These are phyloP conservation scores for Pinus albicaulis DNA, from an alignment of 75 land plant species.

Conservation along the genomic window DNA sequence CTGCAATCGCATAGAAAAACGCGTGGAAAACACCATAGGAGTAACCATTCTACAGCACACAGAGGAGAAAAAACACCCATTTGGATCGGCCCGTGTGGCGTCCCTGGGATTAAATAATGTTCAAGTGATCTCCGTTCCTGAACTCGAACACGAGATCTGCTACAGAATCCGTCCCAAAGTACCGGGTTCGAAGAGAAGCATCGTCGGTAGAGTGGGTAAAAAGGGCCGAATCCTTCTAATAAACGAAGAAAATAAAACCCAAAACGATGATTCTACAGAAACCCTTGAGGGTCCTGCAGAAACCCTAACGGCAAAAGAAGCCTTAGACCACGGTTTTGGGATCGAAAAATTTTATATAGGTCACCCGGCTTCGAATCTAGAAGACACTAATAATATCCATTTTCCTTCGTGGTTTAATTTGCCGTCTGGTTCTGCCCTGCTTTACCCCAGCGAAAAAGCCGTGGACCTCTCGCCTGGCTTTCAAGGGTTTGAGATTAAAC, in stretches of 20 bases:
- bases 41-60: conserved; percentile 88
- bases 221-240: not conserved
- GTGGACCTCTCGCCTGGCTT: conserved; percentile 26
- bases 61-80: conserved; percentile 70
- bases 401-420: conserved; percentile 30
- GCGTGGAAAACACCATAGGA: conserved; percentile 36
- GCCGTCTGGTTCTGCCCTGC: conserved; percentile 63
- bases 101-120: conserved; percentile 69
- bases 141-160: conserved; percentile 34
- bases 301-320: conserved; percentile 3
- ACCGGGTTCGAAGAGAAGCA: conserved; percentile 26
- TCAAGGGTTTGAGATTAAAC: conserved; percentile 35
- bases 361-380: not conserved
- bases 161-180: conserved; percentile 36
- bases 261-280: not conserved
- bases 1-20: conserved; percentile 49
- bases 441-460: conserved; percentile 71
- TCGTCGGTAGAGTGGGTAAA: conserved; percentile 17
- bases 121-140: conserved; percentile 46
- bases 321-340: conserved; percentile 30
- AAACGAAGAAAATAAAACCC: not conserved
- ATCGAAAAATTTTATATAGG: conserved; percentile 26
- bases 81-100: conserved; percentile 75
- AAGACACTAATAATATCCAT: conserved; percentile 17
- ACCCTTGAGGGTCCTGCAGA: conserved; percentile 4